Conservation (phyloP, 2,329 filamentous ascomycete genomes). For the Apiospora sp. region DNA sequence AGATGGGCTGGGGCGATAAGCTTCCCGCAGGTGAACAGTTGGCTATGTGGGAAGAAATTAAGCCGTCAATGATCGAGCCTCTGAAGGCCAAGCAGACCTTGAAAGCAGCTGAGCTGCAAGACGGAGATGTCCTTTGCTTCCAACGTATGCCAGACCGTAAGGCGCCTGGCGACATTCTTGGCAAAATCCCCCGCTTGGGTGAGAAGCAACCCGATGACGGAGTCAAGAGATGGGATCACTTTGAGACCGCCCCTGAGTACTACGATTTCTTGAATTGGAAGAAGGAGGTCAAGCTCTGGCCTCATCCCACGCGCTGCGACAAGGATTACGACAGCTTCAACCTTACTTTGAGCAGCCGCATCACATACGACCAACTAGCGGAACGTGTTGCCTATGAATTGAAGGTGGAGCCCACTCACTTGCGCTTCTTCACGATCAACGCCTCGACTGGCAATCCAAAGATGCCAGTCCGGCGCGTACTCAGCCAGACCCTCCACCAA, state of each 20-base stretch:
- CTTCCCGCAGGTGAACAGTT: slow-evolving; percentile 68
- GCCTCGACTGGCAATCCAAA: slow-evolving; percentile 80
- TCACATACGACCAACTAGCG: slow-evolving; percentile 86
- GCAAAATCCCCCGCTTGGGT: slow-evolving; percentile 48
- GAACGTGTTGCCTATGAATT: slow-evolving; percentile 83
- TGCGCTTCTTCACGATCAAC: slow-evolving; percentile 91
- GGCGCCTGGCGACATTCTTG: slow-evolving; percentile 47
- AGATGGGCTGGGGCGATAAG: slow-evolving; percentile 87
- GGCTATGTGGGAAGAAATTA: slow-evolving; percentile 95
- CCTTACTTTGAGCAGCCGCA: slow-evolving; percentile 84
- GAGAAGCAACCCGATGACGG: slow-evolving; percentile 50
- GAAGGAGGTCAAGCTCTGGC: slow-evolving; percentile 79
- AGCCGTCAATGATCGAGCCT: slow-evolving; percentile 94
- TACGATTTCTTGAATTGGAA: slow-evolving; percentile 94
- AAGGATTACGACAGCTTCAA: slow-evolving; percentile 72
- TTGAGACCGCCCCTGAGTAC: slow-evolving; percentile 80
- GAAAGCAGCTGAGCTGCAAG: slow-evolving; percentile 91
- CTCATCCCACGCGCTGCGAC: slow-evolving; percentile 66
- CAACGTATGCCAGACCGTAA: slow-evolving; percentile 69
- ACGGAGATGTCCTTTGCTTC: slow-evolving; percentile 97
- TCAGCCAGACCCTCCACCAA: slow-evolving; percentile 74
- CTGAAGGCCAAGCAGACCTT: slow-evolving; percentile 92
- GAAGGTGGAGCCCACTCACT: slow-evolving; percentile 80
- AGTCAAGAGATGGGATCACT: slow-evolving; percentile 56
- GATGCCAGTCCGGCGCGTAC: slow-evolving; percentile 74